Conservation (phyloP, 495 filamentous ascomycete genomes). For the Darksidea phi region DNA sequence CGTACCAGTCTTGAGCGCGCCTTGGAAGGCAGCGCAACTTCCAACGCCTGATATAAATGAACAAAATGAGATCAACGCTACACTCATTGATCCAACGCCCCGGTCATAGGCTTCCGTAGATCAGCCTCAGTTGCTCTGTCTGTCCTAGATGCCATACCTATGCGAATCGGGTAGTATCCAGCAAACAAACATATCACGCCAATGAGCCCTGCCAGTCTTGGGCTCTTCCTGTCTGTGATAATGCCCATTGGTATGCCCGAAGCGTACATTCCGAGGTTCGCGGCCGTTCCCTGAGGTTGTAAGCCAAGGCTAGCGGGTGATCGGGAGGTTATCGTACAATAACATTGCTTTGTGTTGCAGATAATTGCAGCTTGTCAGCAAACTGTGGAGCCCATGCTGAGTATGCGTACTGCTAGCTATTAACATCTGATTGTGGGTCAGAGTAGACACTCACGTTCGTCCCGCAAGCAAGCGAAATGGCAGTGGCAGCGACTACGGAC, state of each 20-base stretch:
- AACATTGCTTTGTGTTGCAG: conserved; percentile 84
- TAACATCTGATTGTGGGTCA: neutral
- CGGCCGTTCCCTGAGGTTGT: conserved; percentile 64
- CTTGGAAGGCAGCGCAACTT: conserved; percentile 82
- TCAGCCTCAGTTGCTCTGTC: conserved; percentile 16
- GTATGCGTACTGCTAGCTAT: conserved; percentile 77
- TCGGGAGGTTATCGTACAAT: conserved; percentile 58
- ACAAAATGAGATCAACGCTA: conserved; percentile 74
- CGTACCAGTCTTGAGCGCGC: conserved; percentile 69
- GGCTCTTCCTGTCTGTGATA: conserved; percentile 80
- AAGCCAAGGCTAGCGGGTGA: conserved; percentile 11
- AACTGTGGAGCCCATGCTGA: conserved; percentile 98
- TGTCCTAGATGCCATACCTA: conserved; percentile 46
- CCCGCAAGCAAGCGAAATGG: conserved; percentile 84
- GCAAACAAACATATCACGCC: conserved; percentile 68
- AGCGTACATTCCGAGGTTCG: conserved; percentile 96
- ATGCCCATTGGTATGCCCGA: conserved; percentile 85
- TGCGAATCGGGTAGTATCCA: conserved; percentile 80
- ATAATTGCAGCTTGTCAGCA: conserved; percentile 77
- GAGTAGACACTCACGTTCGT: conserved; percentile 68
- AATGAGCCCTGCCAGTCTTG: conserved; percentile 69
- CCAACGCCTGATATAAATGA: conserved; percentile 82
- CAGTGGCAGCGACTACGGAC: conserved; percentile 80
- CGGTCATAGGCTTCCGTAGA: conserved; percentile 52
- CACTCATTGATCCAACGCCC: conserved; percentile 57